These are phyloP conservation scores for Colletotrichum truncatum DNA, from an alignment of 2,329 filamentous ascomycete genomes.

Conservation along the genomic window DNA sequence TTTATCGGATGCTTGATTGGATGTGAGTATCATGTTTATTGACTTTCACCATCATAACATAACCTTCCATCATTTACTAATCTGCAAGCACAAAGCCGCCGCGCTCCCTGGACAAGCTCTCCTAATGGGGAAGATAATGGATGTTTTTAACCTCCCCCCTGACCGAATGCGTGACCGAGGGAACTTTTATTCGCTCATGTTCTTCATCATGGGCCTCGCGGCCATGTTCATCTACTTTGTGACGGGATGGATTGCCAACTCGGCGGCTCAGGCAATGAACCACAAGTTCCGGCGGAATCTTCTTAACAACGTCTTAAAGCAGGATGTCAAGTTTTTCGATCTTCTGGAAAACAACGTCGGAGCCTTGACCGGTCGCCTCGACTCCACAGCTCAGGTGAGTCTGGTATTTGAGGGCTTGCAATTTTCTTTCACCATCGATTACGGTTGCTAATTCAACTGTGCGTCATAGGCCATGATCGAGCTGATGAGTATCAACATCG, in stretches of 20 bases:
- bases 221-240: constrained; percentile 34
- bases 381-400: constrained; percentile 47
- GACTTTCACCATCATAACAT: background rate
- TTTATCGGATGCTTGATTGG: background rate
- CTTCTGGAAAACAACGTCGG: constrained; percentile 42
- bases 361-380: constrained; percentile 41
- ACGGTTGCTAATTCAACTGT: too few relatives aligned
- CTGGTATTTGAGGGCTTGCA: too few relatives aligned
- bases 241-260: constrained; percentile 32
- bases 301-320: constrained; percentile 38
- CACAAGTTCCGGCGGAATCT: constrained; percentile 32
- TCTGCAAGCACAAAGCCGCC: too few relatives aligned
- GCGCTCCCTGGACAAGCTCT: constrained; percentile 53
- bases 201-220: constrained; percentile 38
- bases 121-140: constrained; percentile 48
- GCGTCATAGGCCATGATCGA: too few relatives aligned
- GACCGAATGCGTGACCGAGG: constrained; percentile 33
- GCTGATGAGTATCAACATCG: constrained; percentile 53
- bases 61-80: background rate
- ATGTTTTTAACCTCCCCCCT: constrained; percentile 44
- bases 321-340: constrained; percentile 54
- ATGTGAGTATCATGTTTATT: background rate
- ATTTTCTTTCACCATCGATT: too few relatives aligned
- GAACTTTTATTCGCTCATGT: constrained; percentile 48
- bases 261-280: constrained; percentile 8